phyloP scores from a whole-genome alignment of 768 basidiomycete genomes.

The Leucogyrophana mollusca region DNA sequence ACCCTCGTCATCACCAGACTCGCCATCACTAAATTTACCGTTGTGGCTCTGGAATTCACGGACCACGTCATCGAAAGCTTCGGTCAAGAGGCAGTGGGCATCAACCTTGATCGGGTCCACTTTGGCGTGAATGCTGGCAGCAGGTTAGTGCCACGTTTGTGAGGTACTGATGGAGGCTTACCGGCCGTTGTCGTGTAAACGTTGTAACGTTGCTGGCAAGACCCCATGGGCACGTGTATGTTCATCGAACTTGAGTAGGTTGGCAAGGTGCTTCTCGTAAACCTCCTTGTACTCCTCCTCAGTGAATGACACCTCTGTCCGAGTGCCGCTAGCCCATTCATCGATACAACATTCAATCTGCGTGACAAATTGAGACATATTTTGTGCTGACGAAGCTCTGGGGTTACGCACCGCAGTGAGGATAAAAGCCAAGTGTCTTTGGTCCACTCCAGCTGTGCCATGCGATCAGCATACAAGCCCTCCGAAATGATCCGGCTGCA shows the following conservation, averaged over 20 bases:
- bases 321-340: slow-evolving; percentile 12
- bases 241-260: slow-evolving; percentile 2
- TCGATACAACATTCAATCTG: slow-evolving; percentile 17
- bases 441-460: not conserved
- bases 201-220: slow-evolving; percentile 2
- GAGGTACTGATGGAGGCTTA: not conserved
- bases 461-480: not conserved
- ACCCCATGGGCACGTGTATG: slow-evolving; percentile 2
- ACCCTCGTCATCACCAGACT: no score
- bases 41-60: no score
- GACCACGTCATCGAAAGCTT: no score
- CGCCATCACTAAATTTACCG: no score
- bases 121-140: not conserved
- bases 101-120: not conserved
- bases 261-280: slow-evolving; percentile 10
- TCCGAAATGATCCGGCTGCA: not conserved
- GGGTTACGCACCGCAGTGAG: no score
- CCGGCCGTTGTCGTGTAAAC: slow-evolving; percentile 12
- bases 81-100: no score
- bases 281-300: slow-evolving; percentile 11
- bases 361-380: not conserved
- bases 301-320: slow-evolving; percentile 6
- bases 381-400: not conserved
- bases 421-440: slow-evolving; percentile 2
- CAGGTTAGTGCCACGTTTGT: no score